Base-by-base conservation (phyloP, 306 rosid genomes). In the Cotoneaster glaucophyllus region DNA sequence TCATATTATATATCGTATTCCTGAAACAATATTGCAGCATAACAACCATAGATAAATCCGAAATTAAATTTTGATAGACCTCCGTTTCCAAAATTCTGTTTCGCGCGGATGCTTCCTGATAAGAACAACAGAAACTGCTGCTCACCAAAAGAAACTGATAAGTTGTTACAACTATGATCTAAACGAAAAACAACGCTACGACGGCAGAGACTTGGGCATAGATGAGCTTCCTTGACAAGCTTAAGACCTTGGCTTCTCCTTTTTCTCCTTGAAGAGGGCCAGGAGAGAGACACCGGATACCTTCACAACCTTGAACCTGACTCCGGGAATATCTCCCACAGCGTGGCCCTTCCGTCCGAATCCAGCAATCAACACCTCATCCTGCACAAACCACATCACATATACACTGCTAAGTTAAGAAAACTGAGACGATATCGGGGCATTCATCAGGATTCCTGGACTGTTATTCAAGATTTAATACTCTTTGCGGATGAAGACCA, bases 291-390 rank as follows among this genome's bases (percentile, higher is more conserved):
- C 84, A 11, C 84, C 84, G 31, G 84, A 81, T 7, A 81, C 84
- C 69, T 81, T 81, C 68, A 81, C 84, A 39, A 81, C 84, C 80
- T 81, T 81, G 74, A 81, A 81, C 26, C 84, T 75, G 53, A 81
- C 84, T 34, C 84, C 84, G 9, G 84, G 84, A 75, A 81, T 81
- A 81, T 81, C 84, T 70, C 84, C 84, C 64, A 81, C 84, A 1
- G 83, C 83, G 15, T 80, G 83, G 3, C 83, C 83, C 75, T 74
- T 80, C 13, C 83, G 83, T 25, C 84, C 84, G 13, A 80, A 80
- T 65, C 84, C 84, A 2, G 84, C 80, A 41, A 80, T 80, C 84
- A 80, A 64, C 28, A 80, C 84, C 52, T 80, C 84, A 19, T 80
- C 84, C 84, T 80, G 74, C 48, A n/a, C 54, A 58, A 65, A 72